Evolutionary conservation across 2,329 filamentous ascomycete species (phyloP), one percentile per base, ranked within the genome.

Genomic region (Acrocalymma vagum): DNA sequence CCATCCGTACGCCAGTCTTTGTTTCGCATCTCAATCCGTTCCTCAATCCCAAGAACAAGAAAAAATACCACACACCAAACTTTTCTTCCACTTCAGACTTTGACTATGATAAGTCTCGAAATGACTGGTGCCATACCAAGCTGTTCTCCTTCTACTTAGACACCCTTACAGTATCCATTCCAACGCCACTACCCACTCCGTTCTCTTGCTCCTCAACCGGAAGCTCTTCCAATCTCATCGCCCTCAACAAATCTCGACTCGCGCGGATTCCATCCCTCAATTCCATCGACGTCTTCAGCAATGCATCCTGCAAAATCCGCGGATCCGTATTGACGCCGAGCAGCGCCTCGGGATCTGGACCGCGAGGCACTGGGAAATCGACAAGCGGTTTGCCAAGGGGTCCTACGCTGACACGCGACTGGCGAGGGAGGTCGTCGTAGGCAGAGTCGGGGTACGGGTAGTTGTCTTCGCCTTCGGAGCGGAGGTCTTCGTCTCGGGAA

Each of bases 371-470:
- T 0, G 66, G 63, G 16, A 70, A 70, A 2, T 65, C 64, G 9
- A 70, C 53, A 1, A 68, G 47, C 5, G 65, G 64, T 15, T 58
- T 57, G 1, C 65, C 66, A 23, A 63, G 62, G 3, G 58, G 62
- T 1, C 62, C 64, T 0, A 64, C 57, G 25, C 50, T 58, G 28
- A 69, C 60, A 14, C 52, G 42, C 11, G 50, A 50, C 10, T 42
- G 49, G 29, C 58, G 60, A 3, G 44, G 29, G 3, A 47, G 26
- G n/a, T 60, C 48, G 16, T 60, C 50, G 16, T 53, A 48, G 4
- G 51, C 34, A 3, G 53, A 51, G 23, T 61, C 55, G 5, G 51
- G 50, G 47, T 58, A 58, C 1, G 48, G 46, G 32, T 58, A 62
- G 5, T 48, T 50, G 16, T 61, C 58, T 20, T 64, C 59, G 11